These are phyloP conservation scores for Micractinium sp. DNA, from an alignment of 139 green algal genomes.

Conservation along the genomic window DNA sequence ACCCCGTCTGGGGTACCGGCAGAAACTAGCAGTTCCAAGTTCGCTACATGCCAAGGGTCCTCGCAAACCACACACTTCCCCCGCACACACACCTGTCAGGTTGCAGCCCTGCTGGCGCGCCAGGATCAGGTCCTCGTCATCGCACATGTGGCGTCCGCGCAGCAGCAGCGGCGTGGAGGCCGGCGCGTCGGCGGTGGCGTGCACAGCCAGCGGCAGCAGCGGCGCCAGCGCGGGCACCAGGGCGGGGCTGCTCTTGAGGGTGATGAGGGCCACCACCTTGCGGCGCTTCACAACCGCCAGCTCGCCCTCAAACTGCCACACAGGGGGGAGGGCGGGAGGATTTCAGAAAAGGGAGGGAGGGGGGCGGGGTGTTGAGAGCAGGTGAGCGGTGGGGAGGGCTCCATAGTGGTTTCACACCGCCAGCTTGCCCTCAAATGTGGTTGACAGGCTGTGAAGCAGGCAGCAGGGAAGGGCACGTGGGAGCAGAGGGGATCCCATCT, in stretches of 20 bases:
- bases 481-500: no score
- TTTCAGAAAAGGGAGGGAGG: neutral
- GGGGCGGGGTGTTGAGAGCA: no score
- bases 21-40: neutral
- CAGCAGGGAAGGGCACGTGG: no score
- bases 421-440: no score
- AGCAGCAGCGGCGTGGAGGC: neutral
- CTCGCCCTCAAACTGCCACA: slow-evolving; percentile 6
- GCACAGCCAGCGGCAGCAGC: slow-evolving; percentile 8
- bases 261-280: neutral
- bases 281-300: slow-evolving; percentile 9
- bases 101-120: slow-evolving; percentile 19
- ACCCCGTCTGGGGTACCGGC: no score
- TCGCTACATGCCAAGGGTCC: neutral
- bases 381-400: no score
- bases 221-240: neutral
- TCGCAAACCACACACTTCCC: neutral
- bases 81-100: neutral
- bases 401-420: no score
- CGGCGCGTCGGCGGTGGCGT: neutral
- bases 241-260: neutral
- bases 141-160: neutral
- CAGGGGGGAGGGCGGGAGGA: neutral
- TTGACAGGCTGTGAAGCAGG: no score
- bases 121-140: neutral